These are phyloP conservation scores for Artomyces pyxidatus DNA, from an alignment of 768 basidiomycete species.

Conservation along the genomic window DNA sequence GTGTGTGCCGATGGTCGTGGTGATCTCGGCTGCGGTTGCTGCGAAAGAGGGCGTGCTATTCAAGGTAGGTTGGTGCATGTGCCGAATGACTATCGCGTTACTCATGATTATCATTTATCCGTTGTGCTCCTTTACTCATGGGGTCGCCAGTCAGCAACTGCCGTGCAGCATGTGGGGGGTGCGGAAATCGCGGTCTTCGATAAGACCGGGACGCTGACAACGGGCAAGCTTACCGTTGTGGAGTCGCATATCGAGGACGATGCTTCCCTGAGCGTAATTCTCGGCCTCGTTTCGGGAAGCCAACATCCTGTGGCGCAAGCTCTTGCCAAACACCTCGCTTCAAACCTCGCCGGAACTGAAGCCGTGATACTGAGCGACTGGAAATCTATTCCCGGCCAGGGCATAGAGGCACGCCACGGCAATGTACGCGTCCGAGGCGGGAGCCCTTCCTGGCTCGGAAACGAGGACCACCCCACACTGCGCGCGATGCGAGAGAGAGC, in stretches of 20 bases:
- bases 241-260: constrained; percentile 23
- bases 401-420: constrained; percentile 27
- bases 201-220: constrained; percentile 54
- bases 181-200: constrained; percentile 43
- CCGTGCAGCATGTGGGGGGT: constrained; percentile 18
- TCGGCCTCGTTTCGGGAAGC: constrained; percentile 25
- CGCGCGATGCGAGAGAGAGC: constrained; percentile 30
- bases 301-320: constrained; percentile 30
- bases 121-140: neutral
- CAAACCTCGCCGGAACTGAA: neutral
- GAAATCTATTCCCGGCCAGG: constrained; percentile 28
- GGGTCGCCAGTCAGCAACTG: constrained; percentile 4
- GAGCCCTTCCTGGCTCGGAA: constrained; percentile 26
- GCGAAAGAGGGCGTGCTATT: constrained; percentile 25
- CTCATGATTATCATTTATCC: neutral
- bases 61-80: constrained; percentile 21
- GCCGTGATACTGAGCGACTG: constrained; percentile 13
- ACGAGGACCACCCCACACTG: constrained; percentile 21
- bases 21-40: constrained; percentile 26
- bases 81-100: too few relatives aligned
- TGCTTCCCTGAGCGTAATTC: constrained; percentile 18
- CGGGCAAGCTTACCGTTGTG: constrained; percentile 33
- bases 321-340: constrained; percentile 24
- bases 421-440: constrained; percentile 29
- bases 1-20: constrained; percentile 30